Conservation (phyloP, 2,329 filamentous ascomycete species). For the Hypocrella siamensis region DNA sequence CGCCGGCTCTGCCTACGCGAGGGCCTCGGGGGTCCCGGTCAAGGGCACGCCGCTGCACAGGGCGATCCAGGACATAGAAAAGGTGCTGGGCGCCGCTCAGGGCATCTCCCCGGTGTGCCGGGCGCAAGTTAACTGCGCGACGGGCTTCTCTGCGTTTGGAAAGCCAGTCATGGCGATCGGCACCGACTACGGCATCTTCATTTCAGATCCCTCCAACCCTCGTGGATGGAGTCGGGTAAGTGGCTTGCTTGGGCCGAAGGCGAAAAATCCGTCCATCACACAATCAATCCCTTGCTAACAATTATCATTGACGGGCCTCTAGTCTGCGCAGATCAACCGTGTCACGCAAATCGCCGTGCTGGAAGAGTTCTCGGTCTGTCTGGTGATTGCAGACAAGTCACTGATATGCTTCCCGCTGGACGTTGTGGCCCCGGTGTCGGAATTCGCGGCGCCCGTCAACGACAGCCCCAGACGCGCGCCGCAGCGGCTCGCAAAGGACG, state of each 20-base stretch:
- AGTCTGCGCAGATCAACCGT: constrained; percentile 61
- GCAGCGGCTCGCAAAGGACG: constrained; percentile 81
- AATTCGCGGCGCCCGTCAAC: constrained; percentile 42
- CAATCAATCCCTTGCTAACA: too few species aligned
- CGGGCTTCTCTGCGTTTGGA: constrained; percentile 71
- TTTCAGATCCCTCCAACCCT: constrained; percentile 76
- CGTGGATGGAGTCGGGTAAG: constrained; percentile 79
- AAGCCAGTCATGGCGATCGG: constrained; percentile 85
- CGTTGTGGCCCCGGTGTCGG: constrained; percentile 51
- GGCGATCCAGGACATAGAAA: constrained; percentile 78
- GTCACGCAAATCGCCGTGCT: constrained; percentile 91
- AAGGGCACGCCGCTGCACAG: constrained; percentile 83
- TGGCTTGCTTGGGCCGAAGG: neutral
- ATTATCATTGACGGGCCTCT: too few species aligned
- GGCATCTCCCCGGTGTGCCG: constrained; percentile 67
- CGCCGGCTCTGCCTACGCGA: constrained; percentile 38
- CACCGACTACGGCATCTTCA: constrained; percentile 86
- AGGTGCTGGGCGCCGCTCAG: constrained; percentile 52
- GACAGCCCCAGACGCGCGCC: constrained; percentile 75
- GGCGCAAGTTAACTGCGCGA: constrained; percentile 82
- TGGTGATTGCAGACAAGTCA: constrained; percentile 81
- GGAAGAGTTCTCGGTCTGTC: constrained; percentile 86
- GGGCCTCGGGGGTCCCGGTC: constrained; percentile 55
- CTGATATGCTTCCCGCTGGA: constrained; percentile 91
- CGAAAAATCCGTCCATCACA: too few species aligned